These are phyloP conservation scores for Ascoidea asiatica DNA, from an alignment of 805 yeast genomes.

Conservation along the genomic window DNA sequence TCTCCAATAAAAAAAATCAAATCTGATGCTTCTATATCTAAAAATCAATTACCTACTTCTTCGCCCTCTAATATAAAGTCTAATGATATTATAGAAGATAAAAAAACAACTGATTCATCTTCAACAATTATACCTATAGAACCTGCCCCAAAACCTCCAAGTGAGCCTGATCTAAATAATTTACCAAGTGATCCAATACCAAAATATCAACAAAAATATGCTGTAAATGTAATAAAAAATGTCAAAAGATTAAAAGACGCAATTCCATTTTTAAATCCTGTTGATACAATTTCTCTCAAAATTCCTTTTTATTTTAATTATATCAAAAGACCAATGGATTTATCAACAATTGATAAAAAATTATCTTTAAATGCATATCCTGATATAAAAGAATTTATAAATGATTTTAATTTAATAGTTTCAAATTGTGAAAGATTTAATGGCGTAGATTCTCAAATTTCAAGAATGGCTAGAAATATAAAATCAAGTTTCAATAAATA, in stretches of 20 bases:
- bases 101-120: neutral
- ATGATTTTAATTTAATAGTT: conserved; percentile 78
- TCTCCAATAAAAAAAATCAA: neutral
- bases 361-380: conserved; percentile 58
- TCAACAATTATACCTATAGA: conserved; percentile 12
- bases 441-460: conserved; percentile 70
- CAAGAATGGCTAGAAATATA: conserved; percentile 84
- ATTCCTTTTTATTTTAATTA: conserved; percentile 84
- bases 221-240: conserved; percentile 67
- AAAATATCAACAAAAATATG: conserved; percentile 73
- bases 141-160: conserved; percentile 68
- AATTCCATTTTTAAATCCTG: conserved; percentile 78
- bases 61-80: too few relatives aligned
- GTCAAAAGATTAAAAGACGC: conserved; percentile 89
- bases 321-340: conserved; percentile 83
- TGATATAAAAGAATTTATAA: conserved; percentile 50
- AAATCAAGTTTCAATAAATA: conserved; percentile 91
- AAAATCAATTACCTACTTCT: conserved; percentile 3
- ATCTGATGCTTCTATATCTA: neutral
- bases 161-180: conserved; percentile 61
- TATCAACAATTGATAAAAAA: conserved; percentile 81
- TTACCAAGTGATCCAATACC: conserved; percentile 60
- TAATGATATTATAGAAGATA: neutral
- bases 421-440: conserved; percentile 72
- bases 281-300: conserved; percentile 75